Conservation (phyloP, 495 filamentous ascomycete species). For the Penicillium roqueforti region DNA sequence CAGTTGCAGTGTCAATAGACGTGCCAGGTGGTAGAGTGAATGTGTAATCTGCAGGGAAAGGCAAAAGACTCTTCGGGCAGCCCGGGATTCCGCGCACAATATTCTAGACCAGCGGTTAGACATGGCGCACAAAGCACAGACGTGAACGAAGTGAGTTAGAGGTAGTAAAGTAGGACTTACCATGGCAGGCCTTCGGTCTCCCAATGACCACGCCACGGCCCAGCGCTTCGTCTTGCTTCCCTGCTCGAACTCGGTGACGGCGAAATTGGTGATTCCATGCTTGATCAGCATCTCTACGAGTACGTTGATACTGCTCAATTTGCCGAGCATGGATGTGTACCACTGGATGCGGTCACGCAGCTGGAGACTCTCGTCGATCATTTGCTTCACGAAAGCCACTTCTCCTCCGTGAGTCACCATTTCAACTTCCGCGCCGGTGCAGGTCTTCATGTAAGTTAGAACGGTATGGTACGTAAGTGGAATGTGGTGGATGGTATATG, state of each 20-base stretch:
- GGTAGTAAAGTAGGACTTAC: constrained; percentile 27
- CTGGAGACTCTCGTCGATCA: constrained; percentile 67
- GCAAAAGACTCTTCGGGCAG: constrained; percentile 57
- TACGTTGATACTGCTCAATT: constrained; percentile 62
- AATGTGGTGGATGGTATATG: background rate
- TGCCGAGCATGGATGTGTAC: constrained; percentile 93
- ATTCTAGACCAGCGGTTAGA: constrained; percentile 29
- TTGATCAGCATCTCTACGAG: constrained; percentile 59
- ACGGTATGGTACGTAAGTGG: background rate
- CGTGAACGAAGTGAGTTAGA: background rate
- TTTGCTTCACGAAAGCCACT: constrained; percentile 67
- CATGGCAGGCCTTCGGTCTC: constrained; percentile 59
- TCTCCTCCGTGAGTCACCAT: constrained; percentile 89
- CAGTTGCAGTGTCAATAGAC: constrained; percentile 25
- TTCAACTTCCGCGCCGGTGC: constrained; percentile 77
- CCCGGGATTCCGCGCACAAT: constrained; percentile 54
- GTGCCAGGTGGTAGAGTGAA: constrained; percentile 36
- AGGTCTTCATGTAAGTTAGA: constrained; percentile 41
- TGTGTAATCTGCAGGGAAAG: constrained; percentile 52
- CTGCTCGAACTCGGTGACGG: constrained; percentile 75
- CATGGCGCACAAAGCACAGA: background rate
- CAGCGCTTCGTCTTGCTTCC: constrained; percentile 78
- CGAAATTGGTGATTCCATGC: constrained; percentile 68
- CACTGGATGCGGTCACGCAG: constrained; percentile 63
- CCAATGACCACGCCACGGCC: constrained; percentile 86